Base-by-base conservation (phyloP, 495 filamentous ascomycete species). In the Aspergillus haitiensis region DNA sequence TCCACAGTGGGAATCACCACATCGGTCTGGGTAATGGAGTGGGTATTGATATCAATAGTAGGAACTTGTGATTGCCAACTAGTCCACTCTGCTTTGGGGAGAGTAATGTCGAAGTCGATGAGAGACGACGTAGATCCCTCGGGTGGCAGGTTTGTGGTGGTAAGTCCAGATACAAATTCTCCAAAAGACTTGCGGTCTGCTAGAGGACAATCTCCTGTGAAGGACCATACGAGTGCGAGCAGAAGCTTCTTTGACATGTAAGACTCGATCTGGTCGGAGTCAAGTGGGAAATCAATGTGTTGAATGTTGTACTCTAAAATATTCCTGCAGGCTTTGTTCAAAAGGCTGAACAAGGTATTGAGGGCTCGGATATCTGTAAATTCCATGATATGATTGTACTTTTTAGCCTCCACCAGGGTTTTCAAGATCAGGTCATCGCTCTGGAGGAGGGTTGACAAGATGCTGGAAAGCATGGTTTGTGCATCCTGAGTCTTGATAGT, bases 1-100 rank as follows among this genome's bases (percentile, higher is more conserved):
- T 99, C 94, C 51, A 98, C 75, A 4, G 94, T 99, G 7, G 94
- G 94, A 64, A 99, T 98, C 54, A 99, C 93, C 33, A 97, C 87
- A 74, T 99, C 94, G 2, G 94, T 98, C 72, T 98, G 91, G 3
- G 89, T 97, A 65, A 98, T 86, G 6, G 93, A 97, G 70, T 99
- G 94, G 2, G 94, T 99, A 67, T 97, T 97, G 72, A 98, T 88
- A 69, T 99, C 95, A 61, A 98, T 88, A 16, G 84, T 86, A 10
- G 94, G 95, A 21, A 99, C 94, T 67, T 96, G 88, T 52, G 87
- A 89, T 70, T 96, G 93, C 94, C 94, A 99, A 56, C 87, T 84
- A 6, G 81, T 83, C 94, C 94, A 99, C 59, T 92, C 89, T 5
- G 88, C 87, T 63, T 85, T 85, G 5, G 93, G 94, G 54, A 98